Base-by-base conservation (phyloP, 179 eudicot genomes). In the Gypsophila paniculata region DNA sequence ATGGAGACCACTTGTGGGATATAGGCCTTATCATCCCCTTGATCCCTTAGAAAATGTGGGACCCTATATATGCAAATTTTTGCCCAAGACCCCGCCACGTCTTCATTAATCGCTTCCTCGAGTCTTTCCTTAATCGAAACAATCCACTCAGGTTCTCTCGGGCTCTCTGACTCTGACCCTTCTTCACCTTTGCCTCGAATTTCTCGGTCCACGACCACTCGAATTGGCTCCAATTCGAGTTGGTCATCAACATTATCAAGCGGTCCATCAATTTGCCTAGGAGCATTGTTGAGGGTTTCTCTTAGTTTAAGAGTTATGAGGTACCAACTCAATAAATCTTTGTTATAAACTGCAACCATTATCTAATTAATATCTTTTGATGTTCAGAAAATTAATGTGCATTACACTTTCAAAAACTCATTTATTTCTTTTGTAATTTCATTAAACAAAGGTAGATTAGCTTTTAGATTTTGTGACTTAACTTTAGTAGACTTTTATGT, bases 1-100 rank as follows among this genome's bases (percentile, higher is more conserved):
- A 90, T 64, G 32, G 98, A 88, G 46, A 90, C 94, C 1, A 81
- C 84, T 57, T 90, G 93, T 12, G 96, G 96, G 42, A 83, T 75
- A 74, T 85, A 90, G 29, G 87, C 86, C 48, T 82, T 83, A 34
- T 90, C 88, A 62, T 88, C 89, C 0, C 79, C 87, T 25, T 77
- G 78, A 23, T 82, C 89, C 18, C 90, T 76, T 4, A 92, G 65
- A 64, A 77, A 82, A 67, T 83, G 85, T 36, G 98, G 98, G 54
- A 90, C 83, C 68, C 83, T 78, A 71, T 92, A 92, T 29, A 92
- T 87, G 75, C 83, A 78, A 6, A 86, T 78, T 46, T 86, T 90
- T 5, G 83, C 78, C 96, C 95, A 90, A 6, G 84, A 76, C 13
- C 89, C 79, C 0, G 87, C 85, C 5, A 68, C 76, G 17, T 93